Conservation (phyloP, 331 rosid species). For the Prunus yedoensis region DNA sequence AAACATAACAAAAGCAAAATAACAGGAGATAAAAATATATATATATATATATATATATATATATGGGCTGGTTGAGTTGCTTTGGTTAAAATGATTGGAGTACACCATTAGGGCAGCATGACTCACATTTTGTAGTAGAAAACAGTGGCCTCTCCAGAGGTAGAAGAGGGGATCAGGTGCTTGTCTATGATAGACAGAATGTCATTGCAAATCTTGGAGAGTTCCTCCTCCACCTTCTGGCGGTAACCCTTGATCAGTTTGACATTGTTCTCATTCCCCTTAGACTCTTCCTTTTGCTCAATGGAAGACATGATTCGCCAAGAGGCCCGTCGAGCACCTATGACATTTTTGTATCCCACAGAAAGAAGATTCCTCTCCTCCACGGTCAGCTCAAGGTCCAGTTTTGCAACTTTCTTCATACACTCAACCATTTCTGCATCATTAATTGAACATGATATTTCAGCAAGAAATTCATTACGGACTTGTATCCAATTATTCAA, state of each 20-base stretch:
- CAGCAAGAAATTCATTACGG: conserved; percentile 2
- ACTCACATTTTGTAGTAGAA: conserved; percentile 97
- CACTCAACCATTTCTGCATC: conserved; percentile 93
- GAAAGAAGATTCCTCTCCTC: conserved; percentile 99
- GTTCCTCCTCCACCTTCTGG: conserved; percentile 96
- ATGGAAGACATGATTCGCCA: conserved; percentile 99
- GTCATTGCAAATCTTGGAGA: conserved; percentile 82
- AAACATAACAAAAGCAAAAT: background rate
- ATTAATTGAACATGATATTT: conserved; percentile 17
- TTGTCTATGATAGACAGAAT: conserved; percentile 79
- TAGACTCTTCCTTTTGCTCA: conserved; percentile 97
- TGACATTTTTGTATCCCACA: conserved; percentile 95
- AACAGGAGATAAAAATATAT: background rate
- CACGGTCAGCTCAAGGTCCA: conserved; percentile 89
- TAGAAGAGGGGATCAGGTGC: conserved; percentile 79
- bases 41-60: no score
- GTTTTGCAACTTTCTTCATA: conserved; percentile 86
- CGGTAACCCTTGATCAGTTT: conserved; percentile 82
- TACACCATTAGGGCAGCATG: conserved; percentile 4
- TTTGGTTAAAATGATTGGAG: background rate
- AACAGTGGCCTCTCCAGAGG: conserved; percentile 89
- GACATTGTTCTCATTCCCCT: conserved; percentile 87
- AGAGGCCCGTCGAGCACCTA: conserved; percentile 94
- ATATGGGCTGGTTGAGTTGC: background rate
- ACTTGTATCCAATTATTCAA: background rate